Base-by-base conservation (phyloP, 306 rosid species). In the Argentina anserina region DNA sequence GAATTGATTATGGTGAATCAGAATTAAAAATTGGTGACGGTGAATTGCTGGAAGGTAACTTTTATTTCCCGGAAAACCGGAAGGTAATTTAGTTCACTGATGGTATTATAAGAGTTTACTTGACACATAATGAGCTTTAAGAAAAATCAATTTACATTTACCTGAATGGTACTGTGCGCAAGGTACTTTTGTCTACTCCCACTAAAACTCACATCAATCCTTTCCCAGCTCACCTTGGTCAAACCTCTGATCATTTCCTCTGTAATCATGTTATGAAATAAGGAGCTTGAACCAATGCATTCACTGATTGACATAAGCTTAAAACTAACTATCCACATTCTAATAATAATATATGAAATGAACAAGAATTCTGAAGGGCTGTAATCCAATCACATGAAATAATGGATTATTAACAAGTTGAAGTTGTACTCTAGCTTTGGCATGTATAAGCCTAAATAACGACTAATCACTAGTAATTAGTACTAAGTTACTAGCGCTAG, bases 101-200 rank as follows among this genome's bases (percentile, higher is more conserved):
- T 43, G 21, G 34, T 20, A 50, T 11, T 59, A 66, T 41, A 31
- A 9, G 20, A 13, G 60, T 17, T 9, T 55, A n/a, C 36, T n/a
- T 52, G 26, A 42, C 9, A 60, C 29, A 59, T 29, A 9, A 34
- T 23, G 47, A 40, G 52, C 61, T 77, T 73, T 76, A 76, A 36
- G 59, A 72, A 45, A 55, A 31, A 61, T 53, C 25, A 59, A 49
- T 84, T 76, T 42, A 2, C 47, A 13, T 42, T 13, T 78, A 83
- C 98, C 98, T 89, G 98, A 83, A 94, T 91, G 71, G 95, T 81
- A 50, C 36, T 82, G 70, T 94, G 98, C 3, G 98, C 98, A 0
- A 86, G 73, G 78, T n/a, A 73, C 70, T 75, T 86, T 83, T 87
- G 97, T 76, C 47, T 83, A 69, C 84, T 88, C 63, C 90, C 84